Conservation (phyloP, 768 basidiomycete genomes). For the Termitomyces sp. region DNA sequence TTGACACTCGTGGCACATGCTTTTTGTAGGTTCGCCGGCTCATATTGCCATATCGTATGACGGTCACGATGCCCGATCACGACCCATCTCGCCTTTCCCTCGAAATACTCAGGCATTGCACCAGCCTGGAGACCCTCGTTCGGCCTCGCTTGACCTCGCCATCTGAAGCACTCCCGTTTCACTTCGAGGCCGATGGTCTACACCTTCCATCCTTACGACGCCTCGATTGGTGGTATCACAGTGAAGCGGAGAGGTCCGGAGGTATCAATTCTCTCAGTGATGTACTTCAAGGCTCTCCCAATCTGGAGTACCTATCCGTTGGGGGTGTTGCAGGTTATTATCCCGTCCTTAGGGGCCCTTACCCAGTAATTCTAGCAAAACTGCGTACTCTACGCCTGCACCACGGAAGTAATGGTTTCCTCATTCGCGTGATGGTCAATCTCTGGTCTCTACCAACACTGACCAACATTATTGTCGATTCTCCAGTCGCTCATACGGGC, state of each 20-base stretch:
- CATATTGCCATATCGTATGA: conserved; percentile 53
- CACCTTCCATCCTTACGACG: conserved; percentile 48
- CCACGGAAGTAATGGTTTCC: conserved; percentile 38
- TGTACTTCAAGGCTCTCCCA: conserved; percentile 48
- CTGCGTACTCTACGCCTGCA: conserved; percentile 50
- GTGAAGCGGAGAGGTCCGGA: conserved; percentile 52
- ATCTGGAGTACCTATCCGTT: conserved; percentile 52
- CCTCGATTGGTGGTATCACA: conserved; percentile 66
- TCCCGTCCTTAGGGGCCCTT: conserved; percentile 17
- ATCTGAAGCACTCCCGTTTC: conserved; percentile 34
- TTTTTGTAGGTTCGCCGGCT: conserved; percentile 44
- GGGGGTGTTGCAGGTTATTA: conserved; percentile 37
- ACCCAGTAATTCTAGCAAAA: conserved; percentile 31
- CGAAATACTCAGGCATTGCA: conserved; percentile 44
- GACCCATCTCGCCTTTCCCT: conserved; percentile 28
- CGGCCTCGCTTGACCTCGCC: conserved; percentile 32
- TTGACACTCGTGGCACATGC: background rate
- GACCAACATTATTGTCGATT: conserved; percentile 46
- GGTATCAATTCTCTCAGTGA: conserved; percentile 58
- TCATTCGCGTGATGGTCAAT: conserved; percentile 41
- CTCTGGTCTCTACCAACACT: conserved; percentile 53
- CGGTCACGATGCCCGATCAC: conserved; percentile 28
- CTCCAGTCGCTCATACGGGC: conserved; percentile 31
- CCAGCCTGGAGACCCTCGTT: conserved; percentile 48
- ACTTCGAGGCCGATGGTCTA: conserved; percentile 44